Evolutionary conservation across 2,329 filamentous ascomycete genomes (phyloP), one percentile per base, ranked within the genome.

Genomic region (Fusarium sulawesiense): DNA sequence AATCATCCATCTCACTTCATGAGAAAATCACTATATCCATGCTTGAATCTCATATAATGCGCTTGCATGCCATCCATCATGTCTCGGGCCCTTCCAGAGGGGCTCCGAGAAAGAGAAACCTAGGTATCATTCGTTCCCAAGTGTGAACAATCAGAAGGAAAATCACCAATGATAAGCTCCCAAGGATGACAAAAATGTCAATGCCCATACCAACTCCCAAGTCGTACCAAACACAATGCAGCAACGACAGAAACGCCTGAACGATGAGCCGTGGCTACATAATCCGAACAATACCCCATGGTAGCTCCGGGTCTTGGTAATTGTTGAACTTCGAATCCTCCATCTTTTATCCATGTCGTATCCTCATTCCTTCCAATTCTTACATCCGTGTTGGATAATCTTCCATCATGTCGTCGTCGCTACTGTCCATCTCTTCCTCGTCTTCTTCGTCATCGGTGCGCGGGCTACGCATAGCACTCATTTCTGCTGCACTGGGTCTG

Each of bases 361-460:
- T 51, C 12, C n/a, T 29, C 13, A 21, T 8, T 37, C 11, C 23
- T 20, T 37, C 10, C 13, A 10, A 41, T n/a, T 32, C 42, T 11
- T 61, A 71, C 70, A 73, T 72, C 45, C 70, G 62, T n/a, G 73
- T 21, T n/a, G 71, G 61, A 70, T 76, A 78, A 30, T 86, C 85
- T 66, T 87, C 87, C 34, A 37, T 37, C 79, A 87, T 85, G 13
- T 84, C 84, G 47, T 89, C 87, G 54, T 88, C 87, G 59, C 84
- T 87, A 67, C 83, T 87, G 47, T 85, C 85, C 21, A 80, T 82
- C 34, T 82, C 83, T 47, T 81, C 63, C 37, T 55, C 48, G 7
- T 66, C 63, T 7, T 66, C 85, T 21, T 81, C 82, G 25, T 82
- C 83, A 46, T 81, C 82, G 37, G 81, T 83, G 32, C 80, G 80